Evolutionary conservation across 1,139 yeast genomes (phyloP), one percentile per base, ranked within the genome.

Genomic region (Kazachstania sp.): DNA sequence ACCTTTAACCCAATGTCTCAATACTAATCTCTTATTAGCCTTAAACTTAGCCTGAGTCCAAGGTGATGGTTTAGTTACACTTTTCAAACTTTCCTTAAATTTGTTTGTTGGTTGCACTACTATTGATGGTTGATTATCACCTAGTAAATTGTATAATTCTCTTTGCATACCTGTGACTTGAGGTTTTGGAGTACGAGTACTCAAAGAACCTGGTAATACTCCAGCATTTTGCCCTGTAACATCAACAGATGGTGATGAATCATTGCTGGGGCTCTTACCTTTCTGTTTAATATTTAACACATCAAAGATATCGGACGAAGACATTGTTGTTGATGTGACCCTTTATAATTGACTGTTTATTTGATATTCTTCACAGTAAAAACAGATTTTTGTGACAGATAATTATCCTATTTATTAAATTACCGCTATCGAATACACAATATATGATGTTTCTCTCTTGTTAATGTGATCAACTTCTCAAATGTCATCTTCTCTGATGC

Each of bases 91-190:
- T 49, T 82, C 86, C 56, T 84, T 86, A 56, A 81, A 79, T 54
- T 78, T 77, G 44, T 72, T 71, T 11, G 77, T 74, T 8, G 77
- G 73, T n/a, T 46, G 50, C 13, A 80, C 61, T 42, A 72, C 72
- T 2, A 88, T 79, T 1, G 98, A 94, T 0, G 98, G 97, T 1
- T 95, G 81, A 64, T 87, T 88, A 38, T 94, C 92, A 1, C 99
- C 98, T 38, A 94, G 71, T 50, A 94, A 72, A 56, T 84, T 85
- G 65, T 84, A 90, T 46, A 92, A 71, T 64, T 92, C 98, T 55
- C 98, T 75, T 53, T 87, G 94, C 80, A 92, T 84, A 19, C 96
- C 96, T 18, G 86, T 79, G 52, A 75, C 77, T 52, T 75, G 74
- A 4, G 72, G 71, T 37, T 66, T 59, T 28, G 57, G 55, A 42